Base-by-base conservation (phyloP, 331 rosid species). In the Malus hybrid region DNA sequence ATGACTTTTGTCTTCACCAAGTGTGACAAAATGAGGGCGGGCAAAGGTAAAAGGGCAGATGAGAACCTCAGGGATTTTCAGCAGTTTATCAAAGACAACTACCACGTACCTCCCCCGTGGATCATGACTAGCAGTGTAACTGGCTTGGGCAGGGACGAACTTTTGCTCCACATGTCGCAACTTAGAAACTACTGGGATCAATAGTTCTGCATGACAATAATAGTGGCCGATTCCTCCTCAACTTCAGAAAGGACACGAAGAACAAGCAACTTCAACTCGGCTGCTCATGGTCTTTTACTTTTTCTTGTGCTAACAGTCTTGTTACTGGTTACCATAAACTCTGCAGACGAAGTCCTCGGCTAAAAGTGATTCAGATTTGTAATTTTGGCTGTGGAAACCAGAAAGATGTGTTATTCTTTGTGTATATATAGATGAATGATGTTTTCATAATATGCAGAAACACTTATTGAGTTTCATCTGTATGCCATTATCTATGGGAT, bases 101-200 rank as follows among this genome's bases (percentile, higher is more conserved):
- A 88, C 84, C 76, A 79, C 83, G 74, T 78, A 68, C 91, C 53
- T 3, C 91, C 94, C 46, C 88, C 97, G 12, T 93, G 97, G 94
- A 90, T 93, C 78, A 88, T 93, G 97, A 90, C 96, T 10, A 90
- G 97, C 87, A 87, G 96, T 66, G 87, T 86, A 70, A 90, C 94
- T 30, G 93, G 94, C 78, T 53, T 90, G 70, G 97, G 96, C 60
- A 79, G 93, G 52, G 93, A 88, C 80, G 93, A 88, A 55, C 80
- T 86, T 42, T 88, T 88, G 52, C 90, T 88, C 71, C 94, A 92
- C 75, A 86, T 88, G 85, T 92, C 91, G 53, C 96, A 92, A 82
- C 87, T 90, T 42, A 78, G 93, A 70, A 88, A 90, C 83, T 93
- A 87, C 82, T 93, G 96, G 97, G 93, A 93, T 83, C 96, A 93